These are phyloP conservation scores for Elsinoe ampelina DNA, from an alignment of 2,329 filamentous ascomycete genomes.

Conservation along the genomic window DNA sequence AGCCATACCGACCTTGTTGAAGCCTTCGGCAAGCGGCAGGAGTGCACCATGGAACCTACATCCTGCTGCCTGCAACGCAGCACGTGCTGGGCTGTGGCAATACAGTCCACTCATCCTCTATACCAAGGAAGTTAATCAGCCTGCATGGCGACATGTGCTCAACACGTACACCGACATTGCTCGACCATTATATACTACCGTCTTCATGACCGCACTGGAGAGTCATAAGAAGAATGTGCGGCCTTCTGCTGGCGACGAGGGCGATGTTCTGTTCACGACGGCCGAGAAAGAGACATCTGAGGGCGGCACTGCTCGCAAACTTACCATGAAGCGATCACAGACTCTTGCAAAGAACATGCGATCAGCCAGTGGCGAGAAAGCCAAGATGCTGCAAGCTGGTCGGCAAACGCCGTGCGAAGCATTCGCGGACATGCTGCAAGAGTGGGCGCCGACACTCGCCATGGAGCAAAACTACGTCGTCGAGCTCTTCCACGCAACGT, in stretches of 20 bases:
- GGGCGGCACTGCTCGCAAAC: slow-evolving; percentile 67
- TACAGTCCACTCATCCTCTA: slow-evolving; percentile 85
- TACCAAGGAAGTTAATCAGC: slow-evolving; percentile 69
- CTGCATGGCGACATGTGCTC: slow-evolving; percentile 73
- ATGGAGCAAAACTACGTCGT: slow-evolving; percentile 96
- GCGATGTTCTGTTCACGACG: slow-evolving; percentile 67
- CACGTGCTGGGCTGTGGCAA: slow-evolving; percentile 70
- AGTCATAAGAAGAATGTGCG: slow-evolving; percentile 52
- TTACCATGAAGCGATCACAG: slow-evolving; percentile 90
- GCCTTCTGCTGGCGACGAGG: slow-evolving; percentile 26
- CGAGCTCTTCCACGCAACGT: slow-evolving; percentile 95
- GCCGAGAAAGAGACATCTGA: slow-evolving; percentile 69
- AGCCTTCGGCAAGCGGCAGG: slow-evolving; percentile 25
- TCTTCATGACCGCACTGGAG: slow-evolving; percentile 68
- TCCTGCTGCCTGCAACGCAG: slow-evolving; percentile 56
- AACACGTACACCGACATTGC: slow-evolving; percentile 71
- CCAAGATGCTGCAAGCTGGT: slow-evolving; percentile 45
- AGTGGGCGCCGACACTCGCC: slow-evolving; percentile 71
- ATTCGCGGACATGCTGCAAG: slow-evolving; percentile 70
- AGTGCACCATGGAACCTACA: slow-evolving; percentile 53
- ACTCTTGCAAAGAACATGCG: slow-evolving; percentile 68
- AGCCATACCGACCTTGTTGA: slow-evolving; percentile 34
- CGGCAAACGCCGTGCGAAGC: slow-evolving; percentile 69
- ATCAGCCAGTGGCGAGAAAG: slow-evolving; percentile 56
- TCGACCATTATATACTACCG: slow-evolving; percentile 66